These are phyloP conservation scores for Aleurites moluccanus DNA, from an alignment of 441 rosid species.

Conservation along the genomic window DNA sequence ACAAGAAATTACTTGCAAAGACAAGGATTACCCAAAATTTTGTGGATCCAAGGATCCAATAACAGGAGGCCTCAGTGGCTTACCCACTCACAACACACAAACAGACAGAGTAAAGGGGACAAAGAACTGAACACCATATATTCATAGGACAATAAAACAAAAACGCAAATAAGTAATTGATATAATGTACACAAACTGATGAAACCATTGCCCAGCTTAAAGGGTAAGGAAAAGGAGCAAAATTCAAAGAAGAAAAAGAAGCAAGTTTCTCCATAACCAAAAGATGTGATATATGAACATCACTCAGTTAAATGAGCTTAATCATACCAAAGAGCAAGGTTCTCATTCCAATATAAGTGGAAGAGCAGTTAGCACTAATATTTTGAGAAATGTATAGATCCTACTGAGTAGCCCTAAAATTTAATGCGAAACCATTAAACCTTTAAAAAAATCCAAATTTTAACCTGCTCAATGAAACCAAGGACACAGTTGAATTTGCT, in stretches of 20 bases:
- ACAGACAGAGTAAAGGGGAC: neutral
- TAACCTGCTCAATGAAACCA: neutral
- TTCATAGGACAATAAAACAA: too few relatives aligned
- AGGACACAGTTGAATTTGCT: neutral
- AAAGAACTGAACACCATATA: too few relatives aligned
- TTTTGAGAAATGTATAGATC: neutral
- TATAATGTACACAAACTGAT: too few relatives aligned
- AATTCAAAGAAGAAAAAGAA: too few relatives aligned
- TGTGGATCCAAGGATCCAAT: slow-evolving; percentile 38
- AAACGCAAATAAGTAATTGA: too few relatives aligned
- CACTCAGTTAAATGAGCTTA: too few relatives aligned
- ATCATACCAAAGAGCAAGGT: too few relatives aligned
- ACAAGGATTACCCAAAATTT: neutral
- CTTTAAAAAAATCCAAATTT: neutral
- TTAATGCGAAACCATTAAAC: neutral
- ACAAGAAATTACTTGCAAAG: slow-evolving; percentile 29
- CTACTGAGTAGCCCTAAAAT: neutral
- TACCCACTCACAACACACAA: neutral
- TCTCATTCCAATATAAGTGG: too few relatives aligned
- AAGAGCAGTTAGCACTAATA: neutral
- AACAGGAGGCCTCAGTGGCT: slow-evolving; percentile 38
- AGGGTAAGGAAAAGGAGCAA: too few relatives aligned
- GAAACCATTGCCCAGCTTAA: too few relatives aligned
- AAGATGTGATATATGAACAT: too few relatives aligned
- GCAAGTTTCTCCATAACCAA: too few relatives aligned